Evolutionary conservation across 345 rosid species (phyloP).

Genomic region (Kandelia obovata): DNA sequence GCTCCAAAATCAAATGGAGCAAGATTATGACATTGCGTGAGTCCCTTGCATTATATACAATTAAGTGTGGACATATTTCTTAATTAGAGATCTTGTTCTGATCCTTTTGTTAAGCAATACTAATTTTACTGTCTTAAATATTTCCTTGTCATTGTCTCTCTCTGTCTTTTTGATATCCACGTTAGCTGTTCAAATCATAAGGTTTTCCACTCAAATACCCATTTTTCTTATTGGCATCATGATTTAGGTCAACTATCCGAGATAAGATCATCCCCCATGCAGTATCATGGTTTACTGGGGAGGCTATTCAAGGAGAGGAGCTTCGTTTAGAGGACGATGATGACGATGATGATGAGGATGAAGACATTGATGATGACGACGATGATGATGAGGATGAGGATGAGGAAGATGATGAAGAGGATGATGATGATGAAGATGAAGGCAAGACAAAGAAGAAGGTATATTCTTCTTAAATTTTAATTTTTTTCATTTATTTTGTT

Average conservation of each 20-base stretch:
- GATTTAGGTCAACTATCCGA: constrained; percentile 70
- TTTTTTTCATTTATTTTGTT: not conserved
- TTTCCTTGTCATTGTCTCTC: not conserved
- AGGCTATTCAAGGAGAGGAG: constrained; percentile 75
- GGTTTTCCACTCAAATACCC: not conserved
- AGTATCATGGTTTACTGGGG: constrained; percentile 97
- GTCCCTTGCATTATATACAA: constrained; percentile 8
- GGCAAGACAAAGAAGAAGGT: constrained; percentile 52
- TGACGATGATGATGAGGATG: constrained; percentile 39
- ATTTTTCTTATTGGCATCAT: not conserved
- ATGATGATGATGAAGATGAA: constrained; percentile 47
- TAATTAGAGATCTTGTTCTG: constrained; percentile 5
- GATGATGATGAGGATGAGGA: constrained; percentile 46
- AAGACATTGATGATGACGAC: not conserved
- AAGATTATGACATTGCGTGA: constrained; percentile 94
- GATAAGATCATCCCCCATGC: constrained; percentile 92
- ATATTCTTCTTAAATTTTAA: not conserved
- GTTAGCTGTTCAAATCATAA: not conserved
- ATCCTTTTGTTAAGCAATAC: not conserved
- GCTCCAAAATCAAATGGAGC: constrained; percentile 93
- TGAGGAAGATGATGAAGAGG: constrained; percentile 51
- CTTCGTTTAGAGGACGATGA: constrained; percentile 48
- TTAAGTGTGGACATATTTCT: constrained; percentile 8
- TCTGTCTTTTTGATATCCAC: not conserved
- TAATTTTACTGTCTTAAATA: not conserved